Percentiles rank a stretch among this genome's conserved stretches.
These are phyloP conservation scores for Striga asiatica DNA, from an alignment of 257 asterid genomes.

Conservation along the genomic window DNA sequence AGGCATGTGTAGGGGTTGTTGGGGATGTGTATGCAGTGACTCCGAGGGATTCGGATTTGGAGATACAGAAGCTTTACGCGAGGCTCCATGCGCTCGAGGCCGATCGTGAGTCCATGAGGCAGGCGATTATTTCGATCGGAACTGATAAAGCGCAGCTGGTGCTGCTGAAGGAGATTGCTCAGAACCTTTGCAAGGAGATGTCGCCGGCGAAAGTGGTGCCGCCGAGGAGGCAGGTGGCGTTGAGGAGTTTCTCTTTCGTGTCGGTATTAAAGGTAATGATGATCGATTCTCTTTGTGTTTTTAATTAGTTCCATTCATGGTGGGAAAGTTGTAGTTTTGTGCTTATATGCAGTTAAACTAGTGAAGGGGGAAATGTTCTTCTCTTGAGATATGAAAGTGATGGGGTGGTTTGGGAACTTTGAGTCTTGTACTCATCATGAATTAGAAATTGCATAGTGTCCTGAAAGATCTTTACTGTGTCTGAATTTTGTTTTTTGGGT, in stretches of 20 bases:
- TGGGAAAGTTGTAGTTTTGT: neutral
- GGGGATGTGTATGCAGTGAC: slow-evolving; percentile 45
- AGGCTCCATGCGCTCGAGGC: slow-evolving; percentile 97
- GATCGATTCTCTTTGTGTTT: slow-evolving; percentile 8
- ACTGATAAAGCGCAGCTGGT: slow-evolving; percentile 92
- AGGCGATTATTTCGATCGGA: slow-evolving; percentile 71
- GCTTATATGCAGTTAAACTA: no score
- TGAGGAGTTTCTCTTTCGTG: slow-evolving; percentile 34
- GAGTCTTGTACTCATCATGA: no score
- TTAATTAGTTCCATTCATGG: slow-evolving; percentile 7
- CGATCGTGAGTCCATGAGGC: slow-evolving; percentile 97
- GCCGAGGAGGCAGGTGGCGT: slow-evolving; percentile 38
- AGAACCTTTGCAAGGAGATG: slow-evolving; percentile 76
- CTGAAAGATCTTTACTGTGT: no score
- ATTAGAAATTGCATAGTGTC: no score
- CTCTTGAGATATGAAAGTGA: no score
- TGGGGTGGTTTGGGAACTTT: no score
- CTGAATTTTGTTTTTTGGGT: no score
- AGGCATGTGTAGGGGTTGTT: slow-evolving; percentile 34
- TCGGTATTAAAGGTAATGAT: slow-evolving; percentile 63
- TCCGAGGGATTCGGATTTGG: slow-evolving; percentile 62
- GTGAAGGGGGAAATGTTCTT: no score
- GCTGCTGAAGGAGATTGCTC: slow-evolving; percentile 91
- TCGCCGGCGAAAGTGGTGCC: slow-evolving; percentile 40
- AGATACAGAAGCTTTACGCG: slow-evolving; percentile 73